Conservation (phyloP, 495 filamentous ascomycete genomes). For the Penicillium waksmanii region DNA sequence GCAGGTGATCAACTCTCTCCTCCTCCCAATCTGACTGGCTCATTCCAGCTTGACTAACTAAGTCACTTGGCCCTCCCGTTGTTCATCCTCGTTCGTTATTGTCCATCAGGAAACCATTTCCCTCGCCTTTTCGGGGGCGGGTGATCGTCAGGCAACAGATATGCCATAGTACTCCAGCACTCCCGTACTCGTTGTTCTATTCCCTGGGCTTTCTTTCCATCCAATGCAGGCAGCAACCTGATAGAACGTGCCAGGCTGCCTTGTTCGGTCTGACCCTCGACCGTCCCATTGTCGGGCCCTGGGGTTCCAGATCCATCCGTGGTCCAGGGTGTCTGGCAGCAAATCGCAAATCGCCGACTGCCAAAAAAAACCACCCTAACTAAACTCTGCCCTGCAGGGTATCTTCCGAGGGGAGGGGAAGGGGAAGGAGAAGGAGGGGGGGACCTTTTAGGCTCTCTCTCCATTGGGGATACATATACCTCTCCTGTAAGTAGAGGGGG, state of each 20-base stretch:
- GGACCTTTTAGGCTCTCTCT: no score
- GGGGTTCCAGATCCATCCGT: conserved; percentile 20
- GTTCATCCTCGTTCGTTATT: not conserved
- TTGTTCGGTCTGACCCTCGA: not conserved
- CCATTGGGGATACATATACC: not conserved
- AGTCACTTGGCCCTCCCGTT: no score
- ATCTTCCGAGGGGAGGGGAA: conserved; percentile 6
- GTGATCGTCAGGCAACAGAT: conserved; percentile 39
- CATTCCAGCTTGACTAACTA: not conserved
- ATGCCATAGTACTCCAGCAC: no score
- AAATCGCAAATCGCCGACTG: not conserved
- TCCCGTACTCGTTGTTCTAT: no score
- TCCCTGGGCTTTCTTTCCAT: not conserved
- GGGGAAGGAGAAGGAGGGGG: no score
- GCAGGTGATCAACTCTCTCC: conserved; percentile 15
- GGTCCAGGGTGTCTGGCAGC: conserved; percentile 2
- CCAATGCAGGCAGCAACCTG: not conserved
- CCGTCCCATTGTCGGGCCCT: not conserved
- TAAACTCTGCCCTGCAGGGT: conserved; percentile 26
- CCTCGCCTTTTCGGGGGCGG: conserved; percentile 9
- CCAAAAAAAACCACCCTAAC: conserved; percentile 13
- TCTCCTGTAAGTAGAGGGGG: not conserved
- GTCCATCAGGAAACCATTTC: conserved; percentile 26
- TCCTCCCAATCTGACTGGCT: conserved; percentile 2
- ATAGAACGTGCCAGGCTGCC: conserved; percentile 4